Base-by-base conservation (phyloP, 2,329 filamentous ascomycete species). In the Claviceps cyperi region DNA sequence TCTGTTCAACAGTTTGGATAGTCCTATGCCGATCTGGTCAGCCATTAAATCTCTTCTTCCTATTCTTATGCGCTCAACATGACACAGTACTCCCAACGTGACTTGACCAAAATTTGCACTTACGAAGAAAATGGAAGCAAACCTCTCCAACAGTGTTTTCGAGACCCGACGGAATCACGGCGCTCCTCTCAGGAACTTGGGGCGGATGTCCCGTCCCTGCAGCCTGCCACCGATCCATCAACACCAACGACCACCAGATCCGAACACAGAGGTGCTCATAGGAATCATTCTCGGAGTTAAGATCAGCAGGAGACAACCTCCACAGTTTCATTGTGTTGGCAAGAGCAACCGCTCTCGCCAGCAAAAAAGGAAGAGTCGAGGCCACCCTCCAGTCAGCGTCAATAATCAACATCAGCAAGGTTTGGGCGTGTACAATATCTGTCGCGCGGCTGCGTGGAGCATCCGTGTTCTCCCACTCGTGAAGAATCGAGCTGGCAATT, bases 201-300 rank as follows among this genome's bases (percentile, higher is more conserved):
- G 78, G 56, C 1, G 81, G 78, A 53, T 74, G 78, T 13, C 77
- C 78, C 4, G 76, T 82, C 21, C 78, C 80, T n/a, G 80, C 74
- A 4, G 84, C 80, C 60, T 86, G 79, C 81, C 82, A 88, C 15
- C 83, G 76, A 58, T 88, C 84, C 54, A 88, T 74, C 54, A 84
- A 73, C 44, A 86, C 75, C 36, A 88, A 67, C 14, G 79, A 77
- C 80, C 81, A 86, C 84, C 84, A 88, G 17, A 82, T 75, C 43
- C 81, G 75, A 47, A 81, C 69, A 1, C 75, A 74, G 4, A 86
- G 67, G 17, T 77, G 77, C 47, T 81, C 77, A 43, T 82, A 77
- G 19, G 75, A 76, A 59, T 86, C 80, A 2, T 68, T 59, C 48
- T 82, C 77, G 9, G 68, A 62, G 5, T 75, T 71, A 4, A 66